Base-by-base conservation (phyloP, 2,329 filamentous ascomycete species). In the Penicillium sumatraense region DNA sequence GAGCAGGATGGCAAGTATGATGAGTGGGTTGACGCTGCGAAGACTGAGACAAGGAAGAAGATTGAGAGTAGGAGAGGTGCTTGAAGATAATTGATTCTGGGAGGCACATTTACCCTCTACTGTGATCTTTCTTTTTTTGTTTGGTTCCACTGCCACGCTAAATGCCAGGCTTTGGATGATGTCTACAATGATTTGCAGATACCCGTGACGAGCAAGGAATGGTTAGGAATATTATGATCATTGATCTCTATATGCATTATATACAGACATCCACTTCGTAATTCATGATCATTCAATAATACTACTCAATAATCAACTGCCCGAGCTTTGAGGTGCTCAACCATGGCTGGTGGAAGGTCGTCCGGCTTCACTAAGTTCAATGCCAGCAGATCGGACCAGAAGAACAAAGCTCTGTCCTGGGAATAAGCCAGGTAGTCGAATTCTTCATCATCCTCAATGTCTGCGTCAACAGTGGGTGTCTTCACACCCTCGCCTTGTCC, bases 341-440 rank as follows among this genome's bases (percentile, higher is more conserved):
- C 78, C 67, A 96, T 68, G n/a, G 80, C 80, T 61, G 83, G 81
- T 0, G 92, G 91, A 61, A 99, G 75, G 21, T 97, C 91, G 63
- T 93, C 88, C 58, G 81, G 73, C 70, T 83, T 86, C 35, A 95
- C 81, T 35, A 99, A 75, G 0, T 92, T 92, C 74, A 96, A 75
- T 52, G 82, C 78, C 53, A 98, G 78, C 49, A 91, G 87, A 76
- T 99, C 95, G 1, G 92, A 93, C 90, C 93, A 96, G 77, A 99
- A 95, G 75, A 97, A 95, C 77, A 95, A 81, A 0, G 91, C 93
- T 13, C 95, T 83, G 62, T 97, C 90, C 75, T 96, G 91, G 7
- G 95, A 87, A 75, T 98, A 99, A 10, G 84, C 86, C 21, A 99
- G 80, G 72, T 98, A 99, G 74, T 99, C 93, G 69, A 98, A 99